A percentile compares a stretch with the other conserved stretches of the same genome.
Evolutionary conservation across 768 basidiomycete species (phyloP).

Genomic region (Termitomyces sp.): DNA sequence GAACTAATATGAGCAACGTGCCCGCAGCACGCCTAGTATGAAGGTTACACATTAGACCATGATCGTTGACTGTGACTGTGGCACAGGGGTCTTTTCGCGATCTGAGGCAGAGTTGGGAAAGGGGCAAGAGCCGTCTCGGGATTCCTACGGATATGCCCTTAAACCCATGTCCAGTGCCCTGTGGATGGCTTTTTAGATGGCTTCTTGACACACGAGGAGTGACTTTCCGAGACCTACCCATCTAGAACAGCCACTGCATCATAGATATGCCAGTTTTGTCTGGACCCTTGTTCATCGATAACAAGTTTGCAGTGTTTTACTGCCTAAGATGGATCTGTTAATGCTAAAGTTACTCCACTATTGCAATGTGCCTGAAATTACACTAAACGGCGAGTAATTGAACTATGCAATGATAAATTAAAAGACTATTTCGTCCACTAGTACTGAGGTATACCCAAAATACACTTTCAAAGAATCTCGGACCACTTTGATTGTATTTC

Average conservation of each 20-base stretch:
- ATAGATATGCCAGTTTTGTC: constrained; percentile 9
- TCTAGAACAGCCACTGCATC: constrained; percentile 2
- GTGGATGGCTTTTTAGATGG: not conserved
- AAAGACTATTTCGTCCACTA: not conserved
- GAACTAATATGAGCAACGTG: constrained; percentile 8
- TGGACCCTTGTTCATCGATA: constrained; percentile 9
- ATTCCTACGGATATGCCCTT: constrained; percentile 5
- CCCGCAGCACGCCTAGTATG: constrained; percentile 1
- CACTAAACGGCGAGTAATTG: not conserved
- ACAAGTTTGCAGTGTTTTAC: not conserved
- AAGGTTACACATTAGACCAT: not conserved
- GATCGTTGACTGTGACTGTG: not conserved
- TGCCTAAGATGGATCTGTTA: not conserved
- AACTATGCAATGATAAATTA: not conserved
- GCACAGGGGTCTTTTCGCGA: constrained; percentile 1
- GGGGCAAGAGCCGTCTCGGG: not conserved
- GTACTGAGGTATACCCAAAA: not conserved
- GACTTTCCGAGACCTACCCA: constrained; percentile 1
- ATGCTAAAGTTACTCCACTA: not conserved
- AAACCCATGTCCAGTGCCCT: not conserved
- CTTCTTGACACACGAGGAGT: constrained; percentile 11
- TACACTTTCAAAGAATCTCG: not conserved
- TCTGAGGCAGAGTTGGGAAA: constrained; percentile 3
- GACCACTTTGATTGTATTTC: not conserved
- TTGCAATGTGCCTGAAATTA: not conserved